Base-by-base conservation (phyloP, 768 basidiomycete species). In the Vararia minispora region DNA sequence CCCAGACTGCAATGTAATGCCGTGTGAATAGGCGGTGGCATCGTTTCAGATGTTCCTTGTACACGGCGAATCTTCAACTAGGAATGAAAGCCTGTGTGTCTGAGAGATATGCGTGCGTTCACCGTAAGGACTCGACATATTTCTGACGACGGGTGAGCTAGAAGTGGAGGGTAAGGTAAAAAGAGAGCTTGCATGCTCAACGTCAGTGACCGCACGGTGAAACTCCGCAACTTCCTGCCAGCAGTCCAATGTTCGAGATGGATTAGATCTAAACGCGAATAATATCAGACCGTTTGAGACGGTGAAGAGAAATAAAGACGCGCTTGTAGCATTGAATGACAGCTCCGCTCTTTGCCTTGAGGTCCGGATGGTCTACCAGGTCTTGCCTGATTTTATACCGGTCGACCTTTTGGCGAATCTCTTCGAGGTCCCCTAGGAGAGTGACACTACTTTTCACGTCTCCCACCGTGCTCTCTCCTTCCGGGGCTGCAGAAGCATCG, bases 281-380 rank as follows among this genome's bases (percentile, higher is more conserved):
- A 7, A 33, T 17, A 42, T 26, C 22, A 37, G 16, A 26, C 12
- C 29, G 35, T 13, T 23, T 14, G 29, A 35, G 20, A 22, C 18
- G 35, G 38, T 20, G 20, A 47, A n/a, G 16, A 7, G 22, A 22
- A n/a, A 39, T 43, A 3, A 43, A 11, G 7, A 59, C 74, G 35
- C 44, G 81, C 88, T 57, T 71, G 63, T 88, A 90, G 57, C 88
- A 91, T n/a, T 71, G 64, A 3, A 74, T 65, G 24, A 89, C 68
- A 16, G 70, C 73, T 44, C 76, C 69, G 13, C 73, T 67, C 14
- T 60, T 62, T n/a, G 59, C 63, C 48, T 72, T 74, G 13, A 82
- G 70, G 29, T 66, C 66, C 5, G 74, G 70, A 38, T 70, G 71
- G 30, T 73, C 72, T 8, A 56, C 57, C 14, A 80, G 61, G 42